Conservation (phyloP, 164 flowering plant species). For the Chimonanthus praecox region DNA sequence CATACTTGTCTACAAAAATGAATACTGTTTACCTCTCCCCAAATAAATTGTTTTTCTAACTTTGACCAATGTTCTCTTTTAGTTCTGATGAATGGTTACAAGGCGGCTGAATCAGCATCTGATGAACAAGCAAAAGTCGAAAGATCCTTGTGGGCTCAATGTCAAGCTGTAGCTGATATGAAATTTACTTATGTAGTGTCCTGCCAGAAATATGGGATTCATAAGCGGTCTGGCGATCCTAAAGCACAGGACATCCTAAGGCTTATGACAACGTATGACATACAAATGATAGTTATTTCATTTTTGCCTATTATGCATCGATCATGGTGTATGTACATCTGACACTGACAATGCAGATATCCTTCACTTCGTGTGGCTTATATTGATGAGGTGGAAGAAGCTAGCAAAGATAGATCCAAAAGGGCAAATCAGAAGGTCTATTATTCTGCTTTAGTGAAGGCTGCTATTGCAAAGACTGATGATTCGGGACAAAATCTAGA, state of each 20-base stretch:
- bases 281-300: not conserved
- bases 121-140: slow-evolving; percentile 55
- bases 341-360: slow-evolving; percentile 40
- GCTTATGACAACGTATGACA: slow-evolving; percentile 56
- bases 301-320: not conserved
- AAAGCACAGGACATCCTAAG: slow-evolving; percentile 62
- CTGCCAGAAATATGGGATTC: slow-evolving; percentile 70
- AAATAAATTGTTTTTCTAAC: not conserved
- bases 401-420: slow-evolving; percentile 54
- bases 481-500: slow-evolving; percentile 63
- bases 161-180: slow-evolving; percentile 83
- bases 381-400: slow-evolving; percentile 92
- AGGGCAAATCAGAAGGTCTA: slow-evolving; percentile 63
- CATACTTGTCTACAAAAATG: not conserved
- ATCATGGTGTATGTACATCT: not conserved
- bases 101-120: slow-evolving; percentile 57
- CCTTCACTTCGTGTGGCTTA: slow-evolving; percentile 97
- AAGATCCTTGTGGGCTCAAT: slow-evolving; percentile 57
- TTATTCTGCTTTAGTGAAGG: slow-evolving; percentile 86
- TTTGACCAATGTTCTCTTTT: slow-evolving; percentile 1
- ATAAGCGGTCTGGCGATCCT: slow-evolving; percentile 58
- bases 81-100: slow-evolving; percentile 73
- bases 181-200: slow-evolving; percentile 76
- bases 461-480: slow-evolving; percentile 60
- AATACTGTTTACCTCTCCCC: not conserved